phyloP scores from a whole-genome alignment of 257 asterid species.

The Scutellaria galericulata region DNA sequence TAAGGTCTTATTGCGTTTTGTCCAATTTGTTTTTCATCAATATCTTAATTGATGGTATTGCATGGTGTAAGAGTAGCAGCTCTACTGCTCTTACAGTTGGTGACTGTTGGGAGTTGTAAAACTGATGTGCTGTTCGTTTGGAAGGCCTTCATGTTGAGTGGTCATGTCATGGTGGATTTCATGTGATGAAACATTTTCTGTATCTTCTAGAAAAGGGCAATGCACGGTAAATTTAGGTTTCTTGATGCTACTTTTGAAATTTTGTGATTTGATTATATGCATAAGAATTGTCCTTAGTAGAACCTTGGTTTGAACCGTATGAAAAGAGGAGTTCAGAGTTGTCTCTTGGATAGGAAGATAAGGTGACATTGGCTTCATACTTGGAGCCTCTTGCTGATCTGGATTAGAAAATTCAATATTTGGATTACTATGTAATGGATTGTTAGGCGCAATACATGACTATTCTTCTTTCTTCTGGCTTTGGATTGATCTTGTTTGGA shows the following conservation, averaged over 20 bases:
- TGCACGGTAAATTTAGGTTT: background rate
- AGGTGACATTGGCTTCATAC: background rate
- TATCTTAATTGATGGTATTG: background rate
- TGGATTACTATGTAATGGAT: background rate
- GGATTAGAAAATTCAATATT: slow-evolving; percentile 2
- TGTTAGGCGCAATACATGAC: background rate
- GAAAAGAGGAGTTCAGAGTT: background rate
- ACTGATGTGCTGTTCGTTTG: background rate
- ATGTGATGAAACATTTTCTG: background rate
- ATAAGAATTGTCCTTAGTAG: slow-evolving; percentile 6
- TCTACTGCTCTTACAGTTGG: background rate
- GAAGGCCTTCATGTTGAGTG: slow-evolving; percentile 3
- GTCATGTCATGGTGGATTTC: slow-evolving; percentile 7
- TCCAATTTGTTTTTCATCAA: background rate
- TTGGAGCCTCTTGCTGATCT: background rate
- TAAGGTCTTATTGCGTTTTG: background rate
- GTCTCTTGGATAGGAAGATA: slow-evolving; percentile 23
- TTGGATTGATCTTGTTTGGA: background rate
- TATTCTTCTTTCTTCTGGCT: background rate
- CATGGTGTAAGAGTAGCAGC: background rate
- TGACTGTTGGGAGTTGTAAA: slow-evolving; percentile 8
- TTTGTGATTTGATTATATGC: background rate
- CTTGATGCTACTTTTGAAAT: background rate
- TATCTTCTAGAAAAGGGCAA: background rate
- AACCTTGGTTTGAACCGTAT: background rate